Conservation (phyloP, 75 land plant genomes). For the Sequoia sempervirens region DNA sequence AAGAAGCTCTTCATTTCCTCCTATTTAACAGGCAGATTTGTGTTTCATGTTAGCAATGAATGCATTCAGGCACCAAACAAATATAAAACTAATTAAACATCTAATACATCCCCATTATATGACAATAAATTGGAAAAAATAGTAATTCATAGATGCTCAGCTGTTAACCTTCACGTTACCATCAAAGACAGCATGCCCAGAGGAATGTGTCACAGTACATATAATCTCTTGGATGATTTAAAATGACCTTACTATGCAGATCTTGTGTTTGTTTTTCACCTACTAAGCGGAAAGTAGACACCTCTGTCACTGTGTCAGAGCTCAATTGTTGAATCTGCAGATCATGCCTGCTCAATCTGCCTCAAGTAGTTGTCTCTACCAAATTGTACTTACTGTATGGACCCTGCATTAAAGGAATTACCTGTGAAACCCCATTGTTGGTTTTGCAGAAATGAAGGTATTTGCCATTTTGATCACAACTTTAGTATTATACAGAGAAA, state of each 20-base stretch:
- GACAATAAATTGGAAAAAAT: not conserved
- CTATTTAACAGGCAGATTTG: not conserved
- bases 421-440: not conserved
- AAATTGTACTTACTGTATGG: conserved; percentile 63
- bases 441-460: not conserved
- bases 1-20: not conserved
- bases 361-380: conserved; percentile 73
- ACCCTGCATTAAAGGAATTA: conserved; percentile 37
- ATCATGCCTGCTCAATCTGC: conserved; percentile 86
- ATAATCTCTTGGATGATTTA: no score
- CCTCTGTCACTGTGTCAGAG: conserved; percentile 82
- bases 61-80: not conserved
- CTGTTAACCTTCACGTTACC: conserved; percentile 15
- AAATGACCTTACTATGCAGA: no score
- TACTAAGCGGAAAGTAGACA: conserved; percentile 64
- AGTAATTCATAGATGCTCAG: conserved; percentile 5
- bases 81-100: not conserved
- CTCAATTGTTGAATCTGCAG: conserved; percentile 84
- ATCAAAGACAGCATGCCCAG: conserved; percentile 87
- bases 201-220: conserved; percentile 57
- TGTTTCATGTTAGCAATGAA: not conserved
- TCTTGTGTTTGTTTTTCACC: conserved; percentile 1
- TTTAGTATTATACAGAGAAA: not conserved
- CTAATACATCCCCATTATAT: not conserved
- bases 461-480: not conserved